Conservation (phyloP, 371 early-diverging fungal species). For the Mortierella sp. region DNA sequence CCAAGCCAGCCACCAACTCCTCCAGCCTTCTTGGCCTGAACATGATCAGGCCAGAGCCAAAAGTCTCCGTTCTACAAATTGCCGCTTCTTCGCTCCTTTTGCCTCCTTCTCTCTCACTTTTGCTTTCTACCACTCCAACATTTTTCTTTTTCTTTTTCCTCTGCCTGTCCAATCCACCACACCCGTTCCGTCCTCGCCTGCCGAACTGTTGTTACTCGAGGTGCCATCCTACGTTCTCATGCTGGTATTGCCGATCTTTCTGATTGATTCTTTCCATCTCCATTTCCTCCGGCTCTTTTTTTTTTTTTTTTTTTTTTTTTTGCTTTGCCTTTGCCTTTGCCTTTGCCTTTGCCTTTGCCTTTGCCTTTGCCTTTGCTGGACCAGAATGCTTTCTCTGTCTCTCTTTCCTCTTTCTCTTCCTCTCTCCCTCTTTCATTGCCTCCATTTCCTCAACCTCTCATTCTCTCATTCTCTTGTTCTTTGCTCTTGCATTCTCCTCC, state of each 20-base stretch:
- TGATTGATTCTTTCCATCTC: constrained; percentile 2
- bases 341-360: not conserved
- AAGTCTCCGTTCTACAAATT: not conserved
- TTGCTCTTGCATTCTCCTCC: too few relatives aligned
- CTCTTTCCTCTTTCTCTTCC: not conserved
- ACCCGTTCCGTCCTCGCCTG: not conserved
- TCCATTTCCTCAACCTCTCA: not conserved
- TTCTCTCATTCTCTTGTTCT: not conserved
- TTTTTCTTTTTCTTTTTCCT: not conserved
- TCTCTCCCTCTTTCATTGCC: not conserved
- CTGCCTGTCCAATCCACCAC: not conserved
- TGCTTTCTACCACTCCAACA: too few relatives aligned
- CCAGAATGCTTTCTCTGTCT: not conserved
- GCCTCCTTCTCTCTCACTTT: not conserved
- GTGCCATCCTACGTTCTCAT: not conserved
- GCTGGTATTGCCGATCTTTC: too few relatives aligned
- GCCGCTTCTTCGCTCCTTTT: not conserved
- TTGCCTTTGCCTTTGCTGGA: not conserved
- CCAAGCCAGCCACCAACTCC: constrained; percentile 13
- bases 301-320: not conserved
- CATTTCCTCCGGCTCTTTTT: not conserved
- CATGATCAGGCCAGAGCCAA: not conserved
- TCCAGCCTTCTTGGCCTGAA: constrained; percentile 2
- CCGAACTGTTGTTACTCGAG: constrained; percentile 5
- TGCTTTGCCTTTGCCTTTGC: not conserved